phyloP scores from a whole-genome alignment of 805 yeast genomes.

The Saturnispora mendoncae region DNA sequence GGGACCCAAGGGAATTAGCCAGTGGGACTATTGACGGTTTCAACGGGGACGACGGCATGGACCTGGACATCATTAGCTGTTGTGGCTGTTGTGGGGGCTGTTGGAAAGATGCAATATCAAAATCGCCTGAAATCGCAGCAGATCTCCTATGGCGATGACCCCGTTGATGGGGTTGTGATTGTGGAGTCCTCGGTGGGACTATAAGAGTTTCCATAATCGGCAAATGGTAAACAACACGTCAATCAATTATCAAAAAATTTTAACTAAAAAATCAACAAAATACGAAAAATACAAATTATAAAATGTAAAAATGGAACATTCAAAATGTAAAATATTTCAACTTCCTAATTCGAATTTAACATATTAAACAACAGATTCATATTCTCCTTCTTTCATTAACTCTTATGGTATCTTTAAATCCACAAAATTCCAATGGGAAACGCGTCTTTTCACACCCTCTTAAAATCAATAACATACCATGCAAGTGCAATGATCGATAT shows the following conservation, averaged over 20 bases:
- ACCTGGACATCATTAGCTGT: conserved; percentile 9
- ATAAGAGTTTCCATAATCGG: conserved; percentile 4
- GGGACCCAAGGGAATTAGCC: neutral
- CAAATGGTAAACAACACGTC: neutral
- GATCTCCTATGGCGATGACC: conserved; percentile 79
- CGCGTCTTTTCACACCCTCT: neutral
- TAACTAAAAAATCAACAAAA: neutral
- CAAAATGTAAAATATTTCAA: no score
- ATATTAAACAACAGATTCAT: no score
- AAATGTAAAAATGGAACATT: no score
- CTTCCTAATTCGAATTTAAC: no score
- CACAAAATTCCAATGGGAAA: no score
- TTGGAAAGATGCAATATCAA: conserved; percentile 36
- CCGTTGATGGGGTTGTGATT: conserved; percentile 26
- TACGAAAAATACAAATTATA: neutral
- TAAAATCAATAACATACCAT: conserved; percentile 3
- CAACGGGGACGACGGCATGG: conserved; percentile 20
- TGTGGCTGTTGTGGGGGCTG: conserved; percentile 13
- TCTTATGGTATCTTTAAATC: no score
- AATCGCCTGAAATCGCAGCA: conserved; percentile 83
- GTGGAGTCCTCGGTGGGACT: conserved; percentile 21
- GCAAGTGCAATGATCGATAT: conserved; percentile 19
- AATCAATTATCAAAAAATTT: neutral
- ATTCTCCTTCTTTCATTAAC: no score
- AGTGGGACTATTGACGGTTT: conserved; percentile 8